Conservation (phyloP, 2,329 filamentous ascomycete genomes). For the Monosporascus sp. region DNA sequence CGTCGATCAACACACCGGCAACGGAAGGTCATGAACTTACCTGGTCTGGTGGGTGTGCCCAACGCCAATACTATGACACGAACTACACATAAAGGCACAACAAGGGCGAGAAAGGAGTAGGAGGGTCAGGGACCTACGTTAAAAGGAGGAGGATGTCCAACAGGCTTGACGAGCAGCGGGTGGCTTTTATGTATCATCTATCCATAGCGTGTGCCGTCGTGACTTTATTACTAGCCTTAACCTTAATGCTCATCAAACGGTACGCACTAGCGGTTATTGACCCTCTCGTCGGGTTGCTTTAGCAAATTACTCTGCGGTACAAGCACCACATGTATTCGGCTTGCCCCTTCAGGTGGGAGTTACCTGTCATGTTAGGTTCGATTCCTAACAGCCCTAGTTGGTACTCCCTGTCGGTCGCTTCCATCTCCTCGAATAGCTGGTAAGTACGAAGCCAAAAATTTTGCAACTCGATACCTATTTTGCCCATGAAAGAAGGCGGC, state of each 20-base stretch:
- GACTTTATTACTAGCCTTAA: not conserved
- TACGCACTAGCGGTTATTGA: not conserved
- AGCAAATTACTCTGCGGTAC: no score
- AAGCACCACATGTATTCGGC: no score
- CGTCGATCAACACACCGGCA: slow-evolving; percentile 8
- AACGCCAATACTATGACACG: slow-evolving; percentile 1
- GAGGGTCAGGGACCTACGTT: no score
- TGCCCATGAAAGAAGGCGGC: not conserved
- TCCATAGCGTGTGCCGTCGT: not conserved
- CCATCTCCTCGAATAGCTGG: not conserved
- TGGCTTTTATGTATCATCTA: not conserved
- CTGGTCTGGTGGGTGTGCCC: slow-evolving; percentile 2
- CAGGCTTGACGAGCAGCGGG: not conserved
- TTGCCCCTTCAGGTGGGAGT: no score
- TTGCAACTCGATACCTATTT: not conserved
- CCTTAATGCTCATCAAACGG: not conserved
- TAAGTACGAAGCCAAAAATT: not conserved
- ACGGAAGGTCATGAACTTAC: slow-evolving; percentile 20
- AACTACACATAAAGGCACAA: no score
- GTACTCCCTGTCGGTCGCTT: no score
- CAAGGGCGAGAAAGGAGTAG: not conserved
- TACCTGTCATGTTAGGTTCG: no score
- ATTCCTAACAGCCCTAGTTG: no score
- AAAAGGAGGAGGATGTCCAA: not conserved
- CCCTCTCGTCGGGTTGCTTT: not conserved